Percentiles rank a stretch among this genome's conserved stretches.
phyloP scores from a whole-genome alignment of 495 filamentous ascomycete species.

The Annulohypoxylon bovei region DNA sequence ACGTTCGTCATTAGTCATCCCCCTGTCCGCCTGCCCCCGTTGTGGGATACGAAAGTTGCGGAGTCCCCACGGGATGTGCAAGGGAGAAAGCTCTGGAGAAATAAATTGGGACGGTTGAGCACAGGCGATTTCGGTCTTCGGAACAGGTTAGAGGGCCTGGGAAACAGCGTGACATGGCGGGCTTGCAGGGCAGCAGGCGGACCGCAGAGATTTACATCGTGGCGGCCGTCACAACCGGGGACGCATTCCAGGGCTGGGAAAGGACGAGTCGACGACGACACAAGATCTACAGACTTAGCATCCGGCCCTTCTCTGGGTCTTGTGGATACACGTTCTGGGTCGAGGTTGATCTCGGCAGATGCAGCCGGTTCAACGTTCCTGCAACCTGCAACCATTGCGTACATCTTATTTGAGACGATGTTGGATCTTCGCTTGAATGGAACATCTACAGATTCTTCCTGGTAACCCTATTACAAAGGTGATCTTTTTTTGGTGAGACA shows the following conservation, averaged over 20 bases:
- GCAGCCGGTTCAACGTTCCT: background rate
- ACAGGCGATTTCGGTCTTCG: slow-evolving; percentile 1
- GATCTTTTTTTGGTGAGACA: background rate
- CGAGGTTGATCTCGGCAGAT: slow-evolving; percentile 5
- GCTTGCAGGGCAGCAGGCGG: background rate
- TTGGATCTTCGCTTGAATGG: background rate
- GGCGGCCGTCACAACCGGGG: background rate
- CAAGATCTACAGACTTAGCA: background rate
- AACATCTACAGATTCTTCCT: background rate
- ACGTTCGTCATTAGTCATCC: background rate
- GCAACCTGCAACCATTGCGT: too few relatives aligned
- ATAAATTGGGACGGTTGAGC: background rate
- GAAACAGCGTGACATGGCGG: slow-evolving; percentile 4
- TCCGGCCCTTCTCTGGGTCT: slow-evolving; percentile 13
- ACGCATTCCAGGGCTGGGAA: background rate
- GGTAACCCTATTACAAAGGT: background rate
- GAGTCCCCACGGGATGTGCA: background rate
- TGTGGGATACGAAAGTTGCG: background rate
- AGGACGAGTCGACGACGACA: background rate
- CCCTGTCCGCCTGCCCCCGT: background rate
- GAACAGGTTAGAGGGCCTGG: background rate
- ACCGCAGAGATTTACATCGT: background rate
- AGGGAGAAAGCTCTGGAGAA: background rate
- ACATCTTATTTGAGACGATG: too few relatives aligned
- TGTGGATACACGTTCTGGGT: slow-evolving; percentile 3